Percentiles rank a stretch among this genome's conserved stretches.
phyloP scores from a whole-genome alignment of 75 land plant genomes.

The Ceratopteris richardii region DNA sequence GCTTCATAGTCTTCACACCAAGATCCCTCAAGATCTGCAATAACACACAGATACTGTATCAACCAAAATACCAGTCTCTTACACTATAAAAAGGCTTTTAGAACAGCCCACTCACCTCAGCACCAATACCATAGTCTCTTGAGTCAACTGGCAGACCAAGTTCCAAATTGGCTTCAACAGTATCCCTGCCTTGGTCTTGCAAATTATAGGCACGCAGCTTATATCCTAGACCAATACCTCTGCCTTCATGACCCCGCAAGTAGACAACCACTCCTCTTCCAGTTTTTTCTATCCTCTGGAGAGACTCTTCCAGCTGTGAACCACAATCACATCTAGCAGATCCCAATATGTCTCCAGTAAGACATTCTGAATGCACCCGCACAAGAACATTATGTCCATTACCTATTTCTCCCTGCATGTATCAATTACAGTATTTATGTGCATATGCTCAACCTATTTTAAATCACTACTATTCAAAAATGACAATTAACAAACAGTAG shows the following conservation, averaged over 20 bases:
- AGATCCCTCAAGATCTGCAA: constrained; percentile 84
- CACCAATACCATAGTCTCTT: constrained; percentile 93
- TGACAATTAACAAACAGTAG: too few species aligned
- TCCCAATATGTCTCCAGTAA: constrained; percentile 95
- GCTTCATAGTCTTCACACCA: constrained; percentile 78
- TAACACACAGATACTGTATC: too few species aligned
- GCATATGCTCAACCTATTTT: too few species aligned
- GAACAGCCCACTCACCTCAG: constrained; percentile 59
- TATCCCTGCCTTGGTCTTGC: constrained; percentile 90
- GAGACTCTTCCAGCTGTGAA: constrained; percentile 65
- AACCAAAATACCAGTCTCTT: too few species aligned
- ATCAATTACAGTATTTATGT: too few species aligned
- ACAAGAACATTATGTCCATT: constrained; percentile 85
- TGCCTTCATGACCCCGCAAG: constrained; percentile 93
- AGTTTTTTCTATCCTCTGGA: constrained; percentile 68
- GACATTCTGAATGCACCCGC: constrained; percentile 94
- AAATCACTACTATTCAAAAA: too few species aligned
- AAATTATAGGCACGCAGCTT: constrained; percentile 91
- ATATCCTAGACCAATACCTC: constrained; percentile 96
- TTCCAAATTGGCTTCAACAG: constrained; percentile 90
- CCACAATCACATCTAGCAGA: constrained; percentile 97
- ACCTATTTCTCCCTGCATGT: constrained; percentile 75
- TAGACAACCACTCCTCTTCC: constrained; percentile 93
- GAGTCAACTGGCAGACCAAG: constrained; percentile 92
- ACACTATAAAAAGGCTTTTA: too few species aligned